A percentile compares a stretch with the other conserved stretches of the same genome.
Evolutionary conservation across 805 yeast species (phyloP).

Genomic region (Peterozyma xylosa): DNA sequence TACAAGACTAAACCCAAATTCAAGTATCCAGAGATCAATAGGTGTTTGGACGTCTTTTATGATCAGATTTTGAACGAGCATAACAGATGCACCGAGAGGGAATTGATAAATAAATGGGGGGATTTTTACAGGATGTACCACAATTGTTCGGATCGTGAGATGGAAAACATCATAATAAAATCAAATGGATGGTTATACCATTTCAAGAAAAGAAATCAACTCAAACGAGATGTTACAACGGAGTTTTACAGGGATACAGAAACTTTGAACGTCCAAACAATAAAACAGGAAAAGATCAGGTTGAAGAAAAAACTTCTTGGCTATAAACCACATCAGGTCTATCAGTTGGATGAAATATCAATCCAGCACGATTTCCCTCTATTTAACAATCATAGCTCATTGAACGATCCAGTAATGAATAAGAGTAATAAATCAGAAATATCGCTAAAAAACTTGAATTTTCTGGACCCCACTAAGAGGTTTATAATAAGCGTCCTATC

Average conservation of each 20-base stretch:
- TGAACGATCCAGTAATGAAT: background rate
- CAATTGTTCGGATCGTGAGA: conserved; percentile 2
- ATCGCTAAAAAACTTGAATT: conserved; percentile 9
- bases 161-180: conserved; percentile 10
- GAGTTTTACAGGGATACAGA: conserved; percentile 15
- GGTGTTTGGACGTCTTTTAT: conserved; percentile 27
- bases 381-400: background rate
- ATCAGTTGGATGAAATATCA: conserved; percentile 28
- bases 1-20: conserved; percentile 25
- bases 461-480: conserved; percentile 10
- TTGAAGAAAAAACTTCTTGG: conserved; percentile 11
- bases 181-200: conserved; percentile 35
- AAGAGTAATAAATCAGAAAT: background rate
- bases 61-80: conserved; percentile 27
- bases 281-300: conserved; percentile 18
- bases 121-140: conserved; percentile 16
- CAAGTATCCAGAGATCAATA: conserved; percentile 24
- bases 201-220: conserved; percentile 24
- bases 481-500: conserved; percentile 19
- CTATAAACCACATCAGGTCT: conserved; percentile 19
- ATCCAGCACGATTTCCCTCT: conserved; percentile 12
- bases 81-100: conserved; percentile 19
- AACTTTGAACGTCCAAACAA: conserved; percentile 9
- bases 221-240: conserved; percentile 20
- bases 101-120: conserved; percentile 23